A percentile compares a stretch with the other conserved stretches of the same genome.
Conservation (phyloP, 331 rosid genomes). For the Pyrus hybrid region DNA sequence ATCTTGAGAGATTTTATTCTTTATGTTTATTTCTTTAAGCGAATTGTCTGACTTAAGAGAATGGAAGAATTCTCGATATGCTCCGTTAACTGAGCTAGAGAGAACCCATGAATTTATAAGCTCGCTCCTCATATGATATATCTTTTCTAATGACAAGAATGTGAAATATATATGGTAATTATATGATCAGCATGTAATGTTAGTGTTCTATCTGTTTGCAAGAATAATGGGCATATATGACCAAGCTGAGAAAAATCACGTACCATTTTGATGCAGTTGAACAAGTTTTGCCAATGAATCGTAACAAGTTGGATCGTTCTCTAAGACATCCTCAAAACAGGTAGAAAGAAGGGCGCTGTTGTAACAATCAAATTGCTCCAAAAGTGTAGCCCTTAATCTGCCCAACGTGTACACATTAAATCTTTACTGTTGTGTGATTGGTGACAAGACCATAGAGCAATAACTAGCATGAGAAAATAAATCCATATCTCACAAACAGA, state of each 20-base stretch:
- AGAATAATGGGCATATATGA: neutral
- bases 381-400: constrained; percentile 58
- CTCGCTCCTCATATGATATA: neutral
- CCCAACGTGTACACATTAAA: constrained; percentile 9
- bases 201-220: neutral
- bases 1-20: too few species aligned
- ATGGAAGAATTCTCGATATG: neutral
- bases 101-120: neutral
- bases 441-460: neutral
- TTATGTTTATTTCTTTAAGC: neutral
- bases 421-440: neutral
- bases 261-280: constrained; percentile 64
- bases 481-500: neutral
- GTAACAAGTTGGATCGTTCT: constrained; percentile 67
- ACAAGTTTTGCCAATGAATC: constrained; percentile 67
- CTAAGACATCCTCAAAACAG: constrained; percentile 55
- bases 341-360: constrained; percentile 27
- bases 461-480: neutral
- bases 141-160: neutral
- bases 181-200: neutral
- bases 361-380: constrained; percentile 44
- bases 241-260: constrained; percentile 4
- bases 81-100: neutral
- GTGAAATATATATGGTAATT: neutral
- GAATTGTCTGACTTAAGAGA: neutral